Evolutionary conservation across 129 eudicot genomes (phyloP), one percentile per base, ranked within the genome.

Genomic region (Heracleum sosnowskyi): DNA sequence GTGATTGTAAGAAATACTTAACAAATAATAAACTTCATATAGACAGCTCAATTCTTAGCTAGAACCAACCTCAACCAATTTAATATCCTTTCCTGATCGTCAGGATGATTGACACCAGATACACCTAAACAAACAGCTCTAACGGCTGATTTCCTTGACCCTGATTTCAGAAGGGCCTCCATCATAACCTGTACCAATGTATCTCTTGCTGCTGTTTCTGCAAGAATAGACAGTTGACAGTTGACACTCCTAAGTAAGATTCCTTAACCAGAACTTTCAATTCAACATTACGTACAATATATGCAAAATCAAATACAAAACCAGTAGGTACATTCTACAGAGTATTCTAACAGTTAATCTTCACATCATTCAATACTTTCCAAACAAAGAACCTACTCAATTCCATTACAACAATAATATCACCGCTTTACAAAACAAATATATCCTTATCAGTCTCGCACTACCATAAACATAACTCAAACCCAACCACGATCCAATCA

Each of bases 71-170:
- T 87, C n/a, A 93, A 76, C 98, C 98, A 93, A 75, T 81, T 77
- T 73, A 87, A 74, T 83, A 91, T 77, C 79, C 86, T 87, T 49
- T 93, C 86, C 79, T 91, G 90, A 86, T 93, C 98, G 7, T 84
- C 82, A n/a, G 87, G 91, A 79, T 93, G 95, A 72, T 93, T 93
- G 37, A 91, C 98, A 78, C 97, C 98, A n/a, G 97, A 93, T 66
- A 93, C 85, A 44, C 94, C 96, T 83, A 93, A 84, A 75, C 94
- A 91, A 86, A 91, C 86, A 79, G 97, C 98, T 78, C 79, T 85
- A 87, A 93, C 97, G 66, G 83, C 95, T 2, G 90, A 89, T 60
- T 42, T 64, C 36, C 79, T 87, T 79, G 77, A 79, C 40, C 92
- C 89, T 34, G 98, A 82, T 26, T 68, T 79, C 70, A 83, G 82